Conservation (phyloP, 2,329 filamentous ascomycete genomes). For the Pseudogymnoascus sp. region DNA sequence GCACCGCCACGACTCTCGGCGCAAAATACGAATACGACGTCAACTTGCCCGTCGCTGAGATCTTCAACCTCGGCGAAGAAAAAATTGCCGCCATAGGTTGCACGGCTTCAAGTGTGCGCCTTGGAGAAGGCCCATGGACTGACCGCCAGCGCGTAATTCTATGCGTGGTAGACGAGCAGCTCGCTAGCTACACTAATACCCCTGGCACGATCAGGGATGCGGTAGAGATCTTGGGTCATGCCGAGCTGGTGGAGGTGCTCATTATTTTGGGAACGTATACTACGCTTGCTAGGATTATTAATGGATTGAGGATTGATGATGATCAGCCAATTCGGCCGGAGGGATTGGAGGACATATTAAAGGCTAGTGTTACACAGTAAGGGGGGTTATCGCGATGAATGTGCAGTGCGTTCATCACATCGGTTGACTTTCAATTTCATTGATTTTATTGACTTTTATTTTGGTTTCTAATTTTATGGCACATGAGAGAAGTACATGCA, state of each 20-base stretch:
- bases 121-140: slow-evolving; percentile 10
- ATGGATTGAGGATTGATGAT: slow-evolving; percentile 17
- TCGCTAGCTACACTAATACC: slow-evolving; percentile 15
- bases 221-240: slow-evolving; percentile 16
- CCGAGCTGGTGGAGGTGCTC: slow-evolving; percentile 20
- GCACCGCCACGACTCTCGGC: slow-evolving; percentile 20
- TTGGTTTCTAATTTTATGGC: background rate
- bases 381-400: background rate
- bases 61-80: slow-evolving; percentile 17
- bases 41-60: slow-evolving; percentile 21
- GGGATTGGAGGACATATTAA: slow-evolving; percentile 14
- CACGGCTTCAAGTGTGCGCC: background rate
- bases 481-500: background rate
- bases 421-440: background rate
- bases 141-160: slow-evolving; percentile 17
- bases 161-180: slow-evolving; percentile 16
- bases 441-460: background rate
- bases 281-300: slow-evolving; percentile 20
- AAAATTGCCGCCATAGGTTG: slow-evolving; percentile 16
- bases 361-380: background rate
- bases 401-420: background rate
- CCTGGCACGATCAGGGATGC: slow-evolving; percentile 15
- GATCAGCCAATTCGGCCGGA: slow-evolving; percentile 13
- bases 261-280: slow-evolving; percentile 19
- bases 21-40: slow-evolving; percentile 24